Evolutionary conservation across 2,329 filamentous ascomycete genomes (phyloP), one percentile per base, ranked within the genome.

Genomic region (Cyphellophora attinorum): DNA sequence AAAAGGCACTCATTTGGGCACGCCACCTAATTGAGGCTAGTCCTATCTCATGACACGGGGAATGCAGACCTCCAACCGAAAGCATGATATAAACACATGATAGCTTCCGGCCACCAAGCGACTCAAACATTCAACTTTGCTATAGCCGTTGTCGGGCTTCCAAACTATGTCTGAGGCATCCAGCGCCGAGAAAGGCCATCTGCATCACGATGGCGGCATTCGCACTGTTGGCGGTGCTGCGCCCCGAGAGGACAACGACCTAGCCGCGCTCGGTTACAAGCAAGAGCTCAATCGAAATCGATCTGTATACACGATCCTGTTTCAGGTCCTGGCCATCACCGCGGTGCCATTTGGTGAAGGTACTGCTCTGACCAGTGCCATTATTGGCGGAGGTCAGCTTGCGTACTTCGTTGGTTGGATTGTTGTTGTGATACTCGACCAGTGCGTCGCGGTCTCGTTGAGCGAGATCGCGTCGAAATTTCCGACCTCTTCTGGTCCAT

Each of bases 261-360:
- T 65, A 15, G 54, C 56, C 16, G 43, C 55, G n/a, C 57, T 78
- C 14, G 72, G 74, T 17, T 79, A 79, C 55, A 69, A 64, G 37
- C 64, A 70, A 4, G 71, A 75, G 47, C 57, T 79, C 12, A 58
- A 53, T 13, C 67, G 72, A 14, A 79, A 78, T 42, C 65, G 75
- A 19, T 76, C 73, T 0, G 64, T 77, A 47, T 62, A 69, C 42
- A 76, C 72, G 0, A 57, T 79, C 1, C 59, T 78, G 10, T 79
- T 78, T 51, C 73, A 77, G 51, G 69, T 68, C 0, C 57, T 78
- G 5, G 72, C 73, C 14, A 76, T 77, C 18, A 72, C 73, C 18
- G 72, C 73, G 13, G 71, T 76, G 30, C 73, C 45, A 10, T 47
- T 43, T 29, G 45, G 43, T n/a, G 41, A 44, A 25, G 46, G 45